Percentiles rank a stretch among this genome's conserved stretches.
Evolutionary conservation across 192 early-diverging fungal species (phyloP).

Genomic region (Backusella parvicylindrica): DNA sequence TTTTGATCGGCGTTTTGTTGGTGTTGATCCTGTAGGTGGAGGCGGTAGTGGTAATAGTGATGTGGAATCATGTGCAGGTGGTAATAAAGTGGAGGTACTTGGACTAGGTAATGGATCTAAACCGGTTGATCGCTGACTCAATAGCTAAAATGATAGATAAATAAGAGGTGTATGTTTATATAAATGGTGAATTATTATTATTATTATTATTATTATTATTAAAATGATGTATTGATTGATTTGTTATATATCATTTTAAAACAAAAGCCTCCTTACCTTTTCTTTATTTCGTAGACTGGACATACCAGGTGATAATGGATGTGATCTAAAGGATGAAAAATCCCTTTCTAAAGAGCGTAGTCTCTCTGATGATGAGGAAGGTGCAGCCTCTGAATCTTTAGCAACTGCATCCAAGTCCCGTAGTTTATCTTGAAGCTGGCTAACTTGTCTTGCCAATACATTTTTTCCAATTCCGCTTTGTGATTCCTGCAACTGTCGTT

Average conservation of each 20-base stretch:
- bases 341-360: slow-evolving; percentile 28
- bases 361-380: slow-evolving; percentile 10
- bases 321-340: slow-evolving; percentile 15
- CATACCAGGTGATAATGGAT: slow-evolving; percentile 19
- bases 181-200: neutral
- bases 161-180: neutral
- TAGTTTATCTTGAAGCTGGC: slow-evolving; percentile 14
- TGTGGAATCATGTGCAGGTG: slow-evolving; percentile 10
- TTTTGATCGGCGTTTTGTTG: slow-evolving; percentile 35
- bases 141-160: neutral
- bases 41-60: slow-evolving; percentile 19
- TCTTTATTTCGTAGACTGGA: slow-evolving; percentile 20
- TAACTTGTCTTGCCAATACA: slow-evolving; percentile 20
- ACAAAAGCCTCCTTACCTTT: slow-evolving; percentile 8
- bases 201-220: neutral
- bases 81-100: slow-evolving; percentile 16
- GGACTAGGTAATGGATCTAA: slow-evolving; percentile 33
- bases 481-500: slow-evolving; percentile 17
- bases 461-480: slow-evolving; percentile 25
- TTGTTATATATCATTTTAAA: neutral
- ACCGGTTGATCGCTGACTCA: slow-evolving; percentile 10
- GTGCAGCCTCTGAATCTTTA: neutral
- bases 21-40: slow-evolving; percentile 24
- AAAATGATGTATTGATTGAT: neutral
- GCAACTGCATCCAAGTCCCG: slow-evolving; percentile 11